A percentile compares a stretch with the other conserved stretches of the same genome.
phyloP scores from a whole-genome alignment of 345 rosid genomes.

The Luvunga scandens region DNA sequence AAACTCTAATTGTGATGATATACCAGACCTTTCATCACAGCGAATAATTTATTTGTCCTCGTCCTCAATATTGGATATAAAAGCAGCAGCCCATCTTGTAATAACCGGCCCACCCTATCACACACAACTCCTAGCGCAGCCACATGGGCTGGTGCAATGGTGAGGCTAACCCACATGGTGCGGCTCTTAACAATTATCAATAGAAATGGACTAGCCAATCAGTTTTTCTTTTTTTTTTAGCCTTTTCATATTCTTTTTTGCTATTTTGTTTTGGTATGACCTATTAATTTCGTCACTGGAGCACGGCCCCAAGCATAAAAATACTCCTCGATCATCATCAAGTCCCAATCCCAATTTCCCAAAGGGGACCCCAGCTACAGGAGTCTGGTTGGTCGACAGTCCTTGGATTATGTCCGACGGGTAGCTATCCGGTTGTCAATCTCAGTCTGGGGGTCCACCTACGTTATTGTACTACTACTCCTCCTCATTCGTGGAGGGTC shows the following conservation, averaged over 20 bases:
- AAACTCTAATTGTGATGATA: neutral
- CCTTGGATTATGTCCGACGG: conserved; percentile 32
- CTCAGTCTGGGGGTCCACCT: conserved; percentile 4
- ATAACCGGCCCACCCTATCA: neutral
- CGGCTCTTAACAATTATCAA: neutral
- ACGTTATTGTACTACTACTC: neutral
- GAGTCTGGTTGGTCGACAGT: conserved; percentile 27
- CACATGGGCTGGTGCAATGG: neutral
- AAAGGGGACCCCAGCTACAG: conserved; percentile 6
- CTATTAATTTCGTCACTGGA: neutral
- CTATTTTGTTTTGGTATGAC: neutral
- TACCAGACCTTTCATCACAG: neutral
- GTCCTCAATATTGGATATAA: neutral
- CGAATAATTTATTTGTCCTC: neutral
- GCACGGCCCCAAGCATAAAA: neutral
- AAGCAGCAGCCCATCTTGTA: neutral
- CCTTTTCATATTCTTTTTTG: too few relatives aligned
- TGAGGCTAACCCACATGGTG: too few relatives aligned
- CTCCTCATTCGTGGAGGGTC: neutral
- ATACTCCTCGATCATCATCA: neutral
- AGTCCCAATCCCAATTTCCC: conserved; percentile 5
- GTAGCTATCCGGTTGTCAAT: conserved; percentile 25
- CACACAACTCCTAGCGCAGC: neutral
- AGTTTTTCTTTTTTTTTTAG: too few relatives aligned
- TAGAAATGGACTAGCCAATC: neutral